Evolutionary conservation across 768 basidiomycete species (phyloP).

Genomic region (Calocybe gangraenosa): DNA sequence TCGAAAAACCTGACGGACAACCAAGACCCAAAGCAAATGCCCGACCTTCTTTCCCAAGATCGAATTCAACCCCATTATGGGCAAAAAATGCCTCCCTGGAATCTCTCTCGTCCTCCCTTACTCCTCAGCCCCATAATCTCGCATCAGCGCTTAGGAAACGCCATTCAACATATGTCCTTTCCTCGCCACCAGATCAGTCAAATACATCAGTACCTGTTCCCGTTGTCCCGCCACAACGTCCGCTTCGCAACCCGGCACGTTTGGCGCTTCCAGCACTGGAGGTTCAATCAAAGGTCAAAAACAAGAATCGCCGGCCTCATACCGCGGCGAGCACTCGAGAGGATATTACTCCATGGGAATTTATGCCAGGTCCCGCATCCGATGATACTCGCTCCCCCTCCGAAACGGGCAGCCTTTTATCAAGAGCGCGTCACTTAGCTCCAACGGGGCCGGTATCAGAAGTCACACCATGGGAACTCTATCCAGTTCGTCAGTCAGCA

Average conservation of each 20-base stretch:
- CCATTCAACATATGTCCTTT: conserved; percentile 24
- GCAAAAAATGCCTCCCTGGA: conserved; percentile 19
- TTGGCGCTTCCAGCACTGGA: background rate
- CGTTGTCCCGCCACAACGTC: conserved; percentile 23
- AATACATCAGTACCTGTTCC: conserved; percentile 18
- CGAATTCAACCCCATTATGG: conserved; percentile 16
- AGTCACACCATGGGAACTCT: conserved; percentile 27
- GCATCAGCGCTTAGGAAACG: conserved; percentile 27
- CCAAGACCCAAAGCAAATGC: background rate
- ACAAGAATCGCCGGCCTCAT: conserved; percentile 18
- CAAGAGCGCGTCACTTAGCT: conserved; percentile 10
- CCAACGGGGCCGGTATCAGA: conserved; percentile 23
- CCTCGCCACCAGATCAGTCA: conserved; percentile 17
- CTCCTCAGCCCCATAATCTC: conserved; percentile 1
- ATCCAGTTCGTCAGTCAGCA: conserved; percentile 15
- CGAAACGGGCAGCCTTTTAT: conserved; percentile 8
- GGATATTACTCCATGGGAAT: conserved; percentile 32
- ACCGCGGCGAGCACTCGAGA: conserved; percentile 23
- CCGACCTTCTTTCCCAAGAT: conserved; percentile 15
- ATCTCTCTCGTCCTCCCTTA: conserved; percentile 12
- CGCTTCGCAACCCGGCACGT: conserved; percentile 30
- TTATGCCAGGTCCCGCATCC: conserved; percentile 20
- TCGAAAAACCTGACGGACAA: conserved; percentile 5
- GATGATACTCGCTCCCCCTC: conserved; percentile 9
- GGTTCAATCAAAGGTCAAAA: conserved; percentile 9